phyloP scores from a whole-genome alignment of 257 asterid genomes.

The Solanum chmielewskii region DNA sequence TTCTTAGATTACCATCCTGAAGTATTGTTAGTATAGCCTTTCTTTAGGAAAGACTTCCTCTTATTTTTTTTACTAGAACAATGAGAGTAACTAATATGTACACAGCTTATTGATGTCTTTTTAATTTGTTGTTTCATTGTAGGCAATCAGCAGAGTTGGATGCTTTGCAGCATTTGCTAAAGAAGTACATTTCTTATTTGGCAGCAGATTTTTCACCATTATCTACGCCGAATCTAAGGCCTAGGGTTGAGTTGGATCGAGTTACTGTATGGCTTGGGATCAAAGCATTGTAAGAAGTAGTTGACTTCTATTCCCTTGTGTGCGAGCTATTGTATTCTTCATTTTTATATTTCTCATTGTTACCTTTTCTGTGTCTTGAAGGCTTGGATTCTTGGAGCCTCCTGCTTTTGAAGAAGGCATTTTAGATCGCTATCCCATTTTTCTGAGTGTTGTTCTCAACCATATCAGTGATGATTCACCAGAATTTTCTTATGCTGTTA shows the following conservation, averaged over 20 bases:
- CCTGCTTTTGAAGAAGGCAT: conserved; percentile 97
- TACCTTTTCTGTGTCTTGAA: conserved; percentile 24
- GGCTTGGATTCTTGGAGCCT: conserved; percentile 95
- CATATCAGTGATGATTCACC: conserved; percentile 82
- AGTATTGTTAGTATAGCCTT: not conserved
- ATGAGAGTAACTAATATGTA: not conserved
- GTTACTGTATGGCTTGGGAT: conserved; percentile 96
- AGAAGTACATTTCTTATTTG: conserved; percentile 63
- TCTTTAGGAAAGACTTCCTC: not conserved
- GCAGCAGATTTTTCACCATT: conserved; percentile 49
- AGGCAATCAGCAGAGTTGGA: conserved; percentile 74
- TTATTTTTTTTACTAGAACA: not conserved
- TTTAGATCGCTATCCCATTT: conserved; percentile 83
- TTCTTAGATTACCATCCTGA: not conserved
- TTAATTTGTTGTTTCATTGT: not conserved
- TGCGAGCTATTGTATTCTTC: conserved; percentile 5
- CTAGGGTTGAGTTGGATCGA: conserved; percentile 83
- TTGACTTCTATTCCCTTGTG: conserved; percentile 23
- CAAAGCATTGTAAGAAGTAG: conserved; percentile 87
- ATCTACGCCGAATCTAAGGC: conserved; percentile 44
- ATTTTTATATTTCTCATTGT: conserved; percentile 8
- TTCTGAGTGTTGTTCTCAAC: conserved; percentile 89
- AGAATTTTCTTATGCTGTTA: conserved; percentile 89
- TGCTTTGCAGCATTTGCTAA: conserved; percentile 79
- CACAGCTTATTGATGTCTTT: not conserved